Evolutionary conservation across 352 stramenopile genomes (phyloP).

Genomic region (Globisporangium nagaii): DNA sequence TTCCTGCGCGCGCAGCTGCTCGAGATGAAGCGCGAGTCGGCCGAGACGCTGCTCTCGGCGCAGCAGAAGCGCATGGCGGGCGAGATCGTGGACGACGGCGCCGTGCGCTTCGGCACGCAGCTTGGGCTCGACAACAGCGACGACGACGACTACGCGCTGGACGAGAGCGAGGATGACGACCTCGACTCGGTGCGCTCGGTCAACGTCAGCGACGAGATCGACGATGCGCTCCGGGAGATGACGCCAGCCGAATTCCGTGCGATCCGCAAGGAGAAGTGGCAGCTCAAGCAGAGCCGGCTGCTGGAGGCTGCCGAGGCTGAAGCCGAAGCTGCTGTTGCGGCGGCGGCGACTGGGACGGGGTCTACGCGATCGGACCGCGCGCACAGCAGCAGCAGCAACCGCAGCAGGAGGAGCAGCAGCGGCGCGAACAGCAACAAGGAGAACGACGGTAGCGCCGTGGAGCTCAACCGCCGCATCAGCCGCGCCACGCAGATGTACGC

Average conservation of each 20-base stretch:
- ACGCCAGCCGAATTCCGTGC: constrained; percentile 21
- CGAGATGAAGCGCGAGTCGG: constrained; percentile 75
- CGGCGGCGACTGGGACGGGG: no score
- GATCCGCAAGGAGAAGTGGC: constrained; percentile 27
- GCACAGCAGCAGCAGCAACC: constrained; percentile 19
- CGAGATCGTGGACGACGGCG: constrained; percentile 24
- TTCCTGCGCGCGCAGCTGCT: constrained; percentile 62
- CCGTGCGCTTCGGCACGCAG: constrained; percentile 16
- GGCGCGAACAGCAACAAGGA: constrained; percentile 16
- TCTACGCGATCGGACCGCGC: constrained; percentile 16
- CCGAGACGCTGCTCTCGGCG: constrained; percentile 34
- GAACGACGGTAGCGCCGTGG: constrained; percentile 19
- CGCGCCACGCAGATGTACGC: constrained; percentile 52
- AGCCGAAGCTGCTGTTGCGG: no score
- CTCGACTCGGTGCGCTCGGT: constrained; percentile 22
- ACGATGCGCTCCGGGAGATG: constrained; percentile 26
- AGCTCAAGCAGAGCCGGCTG: constrained; percentile 11
- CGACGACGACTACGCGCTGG: constrained; percentile 28
- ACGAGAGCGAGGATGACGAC: constrained; percentile 31
- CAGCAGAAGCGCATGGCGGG: constrained; percentile 48
- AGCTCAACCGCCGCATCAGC: constrained; percentile 36
- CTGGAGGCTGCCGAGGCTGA: constrained; percentile 1
- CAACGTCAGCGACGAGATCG: constrained; percentile 31
- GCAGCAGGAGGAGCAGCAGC: constrained; percentile 1
- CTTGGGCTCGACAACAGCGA: constrained; percentile 20